Conservation (phyloP, 2,329 filamentous ascomycete genomes). For the Fusarium globosum region DNA sequence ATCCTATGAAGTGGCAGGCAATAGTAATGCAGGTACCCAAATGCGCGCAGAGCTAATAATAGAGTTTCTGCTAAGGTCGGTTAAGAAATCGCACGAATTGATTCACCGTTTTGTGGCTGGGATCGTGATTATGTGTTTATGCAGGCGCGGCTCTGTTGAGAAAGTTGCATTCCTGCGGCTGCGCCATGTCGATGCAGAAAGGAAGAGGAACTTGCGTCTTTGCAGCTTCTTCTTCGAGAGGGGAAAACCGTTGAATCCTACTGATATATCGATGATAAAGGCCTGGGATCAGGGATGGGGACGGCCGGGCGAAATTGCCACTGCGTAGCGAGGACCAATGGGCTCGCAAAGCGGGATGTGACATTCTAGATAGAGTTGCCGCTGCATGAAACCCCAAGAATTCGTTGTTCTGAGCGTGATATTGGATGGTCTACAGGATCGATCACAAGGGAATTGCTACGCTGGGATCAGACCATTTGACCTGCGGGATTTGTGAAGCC, state of each 20-base stretch:
- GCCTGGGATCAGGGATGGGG: neutral
- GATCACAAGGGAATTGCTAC: neutral
- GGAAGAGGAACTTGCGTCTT: neutral
- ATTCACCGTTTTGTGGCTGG: neutral
- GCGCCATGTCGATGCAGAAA: conserved; percentile 11
- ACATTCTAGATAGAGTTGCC: conserved; percentile 24
- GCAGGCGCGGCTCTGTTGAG: conserved; percentile 15
- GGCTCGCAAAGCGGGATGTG: conserved; percentile 4
- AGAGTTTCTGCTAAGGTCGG: neutral
- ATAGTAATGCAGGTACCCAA: conserved; percentile 25
- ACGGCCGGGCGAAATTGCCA: neutral
- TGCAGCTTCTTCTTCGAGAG: conserved; percentile 9
- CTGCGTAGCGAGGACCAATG: neutral
- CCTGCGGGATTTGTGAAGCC: conserved; percentile 5
- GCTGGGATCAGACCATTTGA: conserved; percentile 13
- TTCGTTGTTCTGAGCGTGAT: neutral
- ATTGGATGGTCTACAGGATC: neutral
- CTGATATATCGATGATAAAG: neutral
- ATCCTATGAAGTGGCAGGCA: neutral
- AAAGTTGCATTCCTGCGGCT: neutral
- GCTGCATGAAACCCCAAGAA: conserved; percentile 19
- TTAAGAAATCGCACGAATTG: conserved; percentile 19
- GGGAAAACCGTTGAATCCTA: conserved; percentile 1
- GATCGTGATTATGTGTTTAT: neutral
- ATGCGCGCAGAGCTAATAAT: conserved; percentile 19